Conservation (phyloP, 345 rosid genomes). For the Moricandia moricandioides region DNA sequence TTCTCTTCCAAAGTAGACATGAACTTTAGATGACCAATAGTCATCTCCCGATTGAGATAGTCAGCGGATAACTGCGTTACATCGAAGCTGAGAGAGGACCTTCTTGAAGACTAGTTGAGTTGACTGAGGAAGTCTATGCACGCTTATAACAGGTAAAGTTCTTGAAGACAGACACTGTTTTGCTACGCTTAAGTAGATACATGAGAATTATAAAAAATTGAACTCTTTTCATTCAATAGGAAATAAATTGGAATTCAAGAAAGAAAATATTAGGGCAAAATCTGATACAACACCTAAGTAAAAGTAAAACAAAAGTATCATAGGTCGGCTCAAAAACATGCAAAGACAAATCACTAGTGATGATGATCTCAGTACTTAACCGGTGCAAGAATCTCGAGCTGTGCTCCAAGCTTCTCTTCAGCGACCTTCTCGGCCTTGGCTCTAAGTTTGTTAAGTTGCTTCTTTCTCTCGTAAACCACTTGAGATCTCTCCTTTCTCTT, state of each 20-base stretch:
- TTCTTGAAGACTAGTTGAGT: too few relatives aligned
- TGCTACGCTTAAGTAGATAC: neutral
- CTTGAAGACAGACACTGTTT: too few relatives aligned
- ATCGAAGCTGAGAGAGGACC: too few relatives aligned
- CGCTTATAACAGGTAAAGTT: too few relatives aligned
- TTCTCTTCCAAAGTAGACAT: constrained; percentile 62
- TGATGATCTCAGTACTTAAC: constrained; percentile 51
- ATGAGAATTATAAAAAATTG: too few relatives aligned
- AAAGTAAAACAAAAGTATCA: neutral
- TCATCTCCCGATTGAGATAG: too few relatives aligned
- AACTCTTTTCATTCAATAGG: neutral
- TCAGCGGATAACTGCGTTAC: too few relatives aligned
- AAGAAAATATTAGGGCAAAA: neutral
- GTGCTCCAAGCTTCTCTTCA: constrained; percentile 77
- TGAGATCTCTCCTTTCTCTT: constrained; percentile 71
- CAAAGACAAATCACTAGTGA: neutral
- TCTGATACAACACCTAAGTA: neutral
- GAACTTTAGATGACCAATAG: too few relatives aligned
- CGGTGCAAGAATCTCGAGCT: constrained; percentile 56
- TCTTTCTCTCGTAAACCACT: constrained; percentile 45
- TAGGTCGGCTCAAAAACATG: neutral
- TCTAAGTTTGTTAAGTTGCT: constrained; percentile 69
- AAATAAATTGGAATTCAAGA: neutral
- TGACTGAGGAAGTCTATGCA: too few relatives aligned
- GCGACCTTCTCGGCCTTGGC: constrained; percentile 65